phyloP scores from a whole-genome alignment of 108 stramenopile genomes.

The Cafeteria roenbergensis region DNA sequence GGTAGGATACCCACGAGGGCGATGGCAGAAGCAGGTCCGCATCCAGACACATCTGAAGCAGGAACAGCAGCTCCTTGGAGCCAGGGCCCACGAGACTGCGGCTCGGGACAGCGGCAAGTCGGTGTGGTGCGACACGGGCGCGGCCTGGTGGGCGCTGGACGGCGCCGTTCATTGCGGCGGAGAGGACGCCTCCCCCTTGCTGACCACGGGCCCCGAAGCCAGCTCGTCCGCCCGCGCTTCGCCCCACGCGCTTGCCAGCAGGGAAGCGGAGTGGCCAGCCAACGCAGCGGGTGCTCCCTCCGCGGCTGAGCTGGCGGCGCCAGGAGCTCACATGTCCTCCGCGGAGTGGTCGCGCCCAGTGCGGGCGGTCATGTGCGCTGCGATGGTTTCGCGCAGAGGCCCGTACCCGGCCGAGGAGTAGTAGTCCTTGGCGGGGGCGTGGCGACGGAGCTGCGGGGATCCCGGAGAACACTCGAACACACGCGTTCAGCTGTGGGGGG shows the following conservation, averaged over 20 bases:
- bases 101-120: too few relatives aligned
- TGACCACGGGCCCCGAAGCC: too few relatives aligned
- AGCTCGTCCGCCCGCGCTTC: too few relatives aligned
- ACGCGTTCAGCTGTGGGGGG: neutral
- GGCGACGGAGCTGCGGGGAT: neutral
- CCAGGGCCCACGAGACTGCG: slow-evolving; percentile 2
- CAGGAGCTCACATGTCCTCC: neutral
- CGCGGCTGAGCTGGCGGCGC: too few relatives aligned
- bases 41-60: slow-evolving; percentile 1
- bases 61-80: neutral
- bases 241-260: too few relatives aligned
- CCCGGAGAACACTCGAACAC: neutral
- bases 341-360: neutral
- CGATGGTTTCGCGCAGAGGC: neutral
- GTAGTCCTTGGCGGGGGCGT: neutral
- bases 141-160: too few relatives aligned
- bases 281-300: too few relatives aligned
- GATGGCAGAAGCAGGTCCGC: slow-evolving; percentile 2
- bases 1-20: slow-evolving; percentile 1
- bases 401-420: too few relatives aligned
- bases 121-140: too few relatives aligned
- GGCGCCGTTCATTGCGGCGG: too few relatives aligned
- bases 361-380: neutral
- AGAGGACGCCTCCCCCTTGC: too few relatives aligned
- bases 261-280: too few relatives aligned